Conservation (phyloP, 495 filamentous ascomycete genomes). For the Schizothecium vesticola region DNA sequence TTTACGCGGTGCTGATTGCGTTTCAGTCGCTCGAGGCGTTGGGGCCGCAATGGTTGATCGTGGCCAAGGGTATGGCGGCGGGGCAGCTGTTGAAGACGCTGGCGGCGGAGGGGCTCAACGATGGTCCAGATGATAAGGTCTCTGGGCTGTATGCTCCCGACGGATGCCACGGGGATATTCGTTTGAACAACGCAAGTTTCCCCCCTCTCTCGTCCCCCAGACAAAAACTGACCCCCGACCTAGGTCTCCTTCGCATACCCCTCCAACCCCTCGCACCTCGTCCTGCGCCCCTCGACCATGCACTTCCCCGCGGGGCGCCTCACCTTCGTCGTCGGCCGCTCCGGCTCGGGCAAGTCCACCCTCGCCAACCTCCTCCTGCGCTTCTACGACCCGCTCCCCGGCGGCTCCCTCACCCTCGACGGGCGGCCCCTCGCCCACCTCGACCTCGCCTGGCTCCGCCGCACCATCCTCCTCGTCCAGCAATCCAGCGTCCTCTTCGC, state of each 20-base stretch:
- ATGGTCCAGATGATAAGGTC: constrained; percentile 22
- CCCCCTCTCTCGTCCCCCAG: neutral
- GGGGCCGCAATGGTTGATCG: constrained; percentile 64
- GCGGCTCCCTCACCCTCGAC: constrained; percentile 62
- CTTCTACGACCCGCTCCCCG: constrained; percentile 64
- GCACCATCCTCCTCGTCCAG: constrained; percentile 76
- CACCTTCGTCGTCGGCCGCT: constrained; percentile 78
- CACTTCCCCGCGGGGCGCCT: constrained; percentile 67
- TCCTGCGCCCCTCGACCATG: constrained; percentile 53
- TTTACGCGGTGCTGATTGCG: constrained; percentile 73
- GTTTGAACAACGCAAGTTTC: constrained; percentile 60
- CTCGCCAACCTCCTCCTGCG: constrained; percentile 71
- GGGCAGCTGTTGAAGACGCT: constrained; percentile 54
- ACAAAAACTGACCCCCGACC: neutral
- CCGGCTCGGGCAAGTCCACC: constrained; percentile 92
- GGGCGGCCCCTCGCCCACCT: constrained; percentile 56
- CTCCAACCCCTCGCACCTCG: constrained; percentile 56
- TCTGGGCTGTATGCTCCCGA: constrained; percentile 14
- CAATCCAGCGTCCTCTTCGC: constrained; percentile 81
- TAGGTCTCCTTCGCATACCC: constrained; percentile 85
- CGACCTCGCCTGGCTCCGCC: constrained; percentile 66
- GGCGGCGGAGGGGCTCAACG: constrained; percentile 5
- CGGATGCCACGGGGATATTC: constrained; percentile 59
- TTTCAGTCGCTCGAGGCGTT: constrained; percentile 67
- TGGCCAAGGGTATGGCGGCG: constrained; percentile 78